phyloP scores from a whole-genome alignment of 805 yeast species.

The Yarrowia porcina region DNA sequence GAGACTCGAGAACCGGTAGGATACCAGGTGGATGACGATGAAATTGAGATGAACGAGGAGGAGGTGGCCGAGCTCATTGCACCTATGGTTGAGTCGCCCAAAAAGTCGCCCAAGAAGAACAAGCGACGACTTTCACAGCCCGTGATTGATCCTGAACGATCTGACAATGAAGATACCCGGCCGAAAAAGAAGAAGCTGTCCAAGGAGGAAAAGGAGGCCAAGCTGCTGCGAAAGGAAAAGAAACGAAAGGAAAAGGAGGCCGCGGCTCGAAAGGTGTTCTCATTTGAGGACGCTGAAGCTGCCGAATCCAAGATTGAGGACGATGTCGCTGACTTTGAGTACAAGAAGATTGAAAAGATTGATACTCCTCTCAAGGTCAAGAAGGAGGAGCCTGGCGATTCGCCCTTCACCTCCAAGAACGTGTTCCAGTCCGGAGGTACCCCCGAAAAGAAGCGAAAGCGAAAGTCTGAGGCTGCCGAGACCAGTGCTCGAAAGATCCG shows the following conservation, averaged over 20 bases:
- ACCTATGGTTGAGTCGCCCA: not conserved
- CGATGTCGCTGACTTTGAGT: conserved; percentile 9
- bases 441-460: conserved; percentile 25
- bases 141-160: conserved; percentile 7
- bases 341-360: not conserved
- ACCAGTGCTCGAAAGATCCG: not conserved
- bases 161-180: conserved; percentile 2
- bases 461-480: conserved; percentile 12
- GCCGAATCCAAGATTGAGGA: not conserved
- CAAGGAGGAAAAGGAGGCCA: conserved; percentile 17
- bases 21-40: not conserved
- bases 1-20: not conserved
- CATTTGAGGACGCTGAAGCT: not conserved
- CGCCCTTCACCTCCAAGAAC: conserved; percentile 28
- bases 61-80: conserved; percentile 14
- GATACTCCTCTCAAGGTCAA: conserved; percentile 25
- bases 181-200: conserved; percentile 19
- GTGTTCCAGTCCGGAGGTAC: conserved; percentile 28
- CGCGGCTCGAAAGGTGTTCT: not conserved
- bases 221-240: conserved; percentile 17
- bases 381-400: conserved; percentile 1
- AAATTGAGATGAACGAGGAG: not conserved
- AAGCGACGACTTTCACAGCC: conserved; percentile 16
- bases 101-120: conserved; percentile 15
- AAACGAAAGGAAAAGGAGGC: conserved; percentile 13